Base-by-base conservation (phyloP, 495 filamentous ascomycete genomes). In the Cenococcum geophilum region DNA sequence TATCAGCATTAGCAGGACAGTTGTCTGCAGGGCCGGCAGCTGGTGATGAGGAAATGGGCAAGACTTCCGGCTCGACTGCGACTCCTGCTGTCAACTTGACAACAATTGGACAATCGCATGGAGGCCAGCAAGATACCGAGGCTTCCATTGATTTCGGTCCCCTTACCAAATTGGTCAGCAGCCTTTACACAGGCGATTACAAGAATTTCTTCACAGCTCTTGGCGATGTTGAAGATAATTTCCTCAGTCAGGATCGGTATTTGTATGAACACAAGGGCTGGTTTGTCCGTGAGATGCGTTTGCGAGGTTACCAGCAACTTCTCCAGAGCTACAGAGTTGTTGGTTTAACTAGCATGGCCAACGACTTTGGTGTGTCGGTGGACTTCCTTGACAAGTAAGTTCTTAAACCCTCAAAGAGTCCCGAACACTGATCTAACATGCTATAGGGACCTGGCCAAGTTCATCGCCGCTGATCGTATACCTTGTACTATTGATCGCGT, bases 251-350 rank as follows among this genome's bases (percentile, higher is more conserved):
- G 69, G 95, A 98, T 69, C 87, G 93, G 42, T 95, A 97, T 75
- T 78, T 98, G 57, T 84, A 89, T 67, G 95, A 97, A 77, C 93
- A 98, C 75, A 86, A 86, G 63, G 82, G 84, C 60, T 98, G 92
- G 92, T 97, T 91, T 74, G 91, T 97, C 59, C 88, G 93, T 35
- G 93, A 98, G 78, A 98, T 97, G 93, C 86, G 93, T 59, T 83
- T 96, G 50, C 84, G 92, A 57, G 92, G 89, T 42, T 98, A 98
- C 74, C 88, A 93, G 74, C 93, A 98, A 76, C 82, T 98, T 25
- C 82, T 98, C n/a, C 91, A 96, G 77, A 93, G 89, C 71, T 98
- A 98, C 74, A 86, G 91, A 35, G 90, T 97, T n/a, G 93, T 98
- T 20, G 90, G 91, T 8, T 78, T 98, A 68, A 85, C 85, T 71